These are phyloP conservation scores for Emiliania huxleyi DNA, from an alignment of 78 protist genomes.

Conservation along the genomic window DNA sequence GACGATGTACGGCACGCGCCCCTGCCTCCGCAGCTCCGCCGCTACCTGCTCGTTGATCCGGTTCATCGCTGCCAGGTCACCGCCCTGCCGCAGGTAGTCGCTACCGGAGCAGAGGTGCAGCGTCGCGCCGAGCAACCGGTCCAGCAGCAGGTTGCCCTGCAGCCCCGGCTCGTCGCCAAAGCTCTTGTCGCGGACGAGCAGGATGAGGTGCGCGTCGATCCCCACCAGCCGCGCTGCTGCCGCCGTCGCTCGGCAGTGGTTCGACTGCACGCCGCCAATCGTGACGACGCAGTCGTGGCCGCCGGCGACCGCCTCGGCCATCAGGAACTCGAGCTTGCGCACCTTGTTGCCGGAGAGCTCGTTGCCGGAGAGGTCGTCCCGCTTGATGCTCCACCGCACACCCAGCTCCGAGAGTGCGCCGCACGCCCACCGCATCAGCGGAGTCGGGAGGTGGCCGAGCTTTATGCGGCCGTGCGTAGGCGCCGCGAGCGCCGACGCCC, in stretches of 20 bases:
- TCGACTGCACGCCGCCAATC: conserved; percentile 35
- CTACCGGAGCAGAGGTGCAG: background rate
- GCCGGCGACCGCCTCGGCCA: background rate
- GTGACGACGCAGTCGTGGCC: background rate
- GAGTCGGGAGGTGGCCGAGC: background rate
- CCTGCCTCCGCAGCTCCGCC: background rate
- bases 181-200: background rate
- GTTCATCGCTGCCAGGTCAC: background rate
- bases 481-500: background rate
- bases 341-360: conserved; percentile 31
- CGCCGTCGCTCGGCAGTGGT: conserved; percentile 42
- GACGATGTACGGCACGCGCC: background rate
- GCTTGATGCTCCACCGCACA: background rate
- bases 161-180: background rate
- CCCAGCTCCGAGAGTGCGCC: background rate
- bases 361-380: background rate
- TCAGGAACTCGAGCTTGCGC: conserved; percentile 39
- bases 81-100: background rate
- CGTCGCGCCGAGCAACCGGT: background rate
- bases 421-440: background rate
- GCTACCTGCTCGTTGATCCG: background rate
- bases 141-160: conserved; percentile 22
- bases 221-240: conserved; percentile 30
- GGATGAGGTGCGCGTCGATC: conserved; percentile 3
- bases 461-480: background rate